Base-by-base conservation (phyloP, 2,329 filamentous ascomycete genomes). In the Zymoseptoria tritici region DNA sequence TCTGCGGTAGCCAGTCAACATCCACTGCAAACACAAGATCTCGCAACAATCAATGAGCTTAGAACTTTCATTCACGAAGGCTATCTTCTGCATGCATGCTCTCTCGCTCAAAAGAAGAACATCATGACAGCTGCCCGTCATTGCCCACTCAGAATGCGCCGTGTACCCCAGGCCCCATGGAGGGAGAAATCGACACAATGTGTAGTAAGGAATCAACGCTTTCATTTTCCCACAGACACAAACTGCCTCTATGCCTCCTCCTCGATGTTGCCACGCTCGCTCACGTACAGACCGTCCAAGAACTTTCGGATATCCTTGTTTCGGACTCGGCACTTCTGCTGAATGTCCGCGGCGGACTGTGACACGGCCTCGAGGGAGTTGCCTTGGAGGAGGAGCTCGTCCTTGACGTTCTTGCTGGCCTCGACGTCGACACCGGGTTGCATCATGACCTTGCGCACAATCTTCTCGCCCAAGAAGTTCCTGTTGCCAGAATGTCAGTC, bases 241-340 rank as follows among this genome's bases (percentile, higher is more conserved):
- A 11, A 42, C 46, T 49, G 20, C 31, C 20, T 21, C 31, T 49
- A 46, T 20, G 16, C 42, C n/a, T 60, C 60, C 50, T 57, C 57
- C 56, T 60, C 83, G 75, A 99, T 87, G 88, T 97, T 96, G 81
- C 89, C 89, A 84, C 91, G 89, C 89, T 99, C 94, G 77, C 92
- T 97, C 76, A 99, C 94, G 85, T 99, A 99, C 80, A 99, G 85
- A 87, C 94, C 94, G 83, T 99, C 95, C 85, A 99, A 87, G 89
- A 99, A 99, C 89, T 97, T 97, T 84, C 95, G 91, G 85, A 99
- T 99, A 96, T 99, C 94, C 91, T 99, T 99, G 90, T 99, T 99
- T 80, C 91, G 88, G 81, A 99, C 94, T 82, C 87, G 87, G 91
- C 94, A 99, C 82, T 94, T 92, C 83, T 99, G 94, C 85, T 99